Percentiles rank a stretch among this genome's conserved stretches.
These are phyloP conservation scores for Talaromyces verruculosus DNA, from an alignment of 2,329 filamentous ascomycete species.

Conservation along the genomic window DNA sequence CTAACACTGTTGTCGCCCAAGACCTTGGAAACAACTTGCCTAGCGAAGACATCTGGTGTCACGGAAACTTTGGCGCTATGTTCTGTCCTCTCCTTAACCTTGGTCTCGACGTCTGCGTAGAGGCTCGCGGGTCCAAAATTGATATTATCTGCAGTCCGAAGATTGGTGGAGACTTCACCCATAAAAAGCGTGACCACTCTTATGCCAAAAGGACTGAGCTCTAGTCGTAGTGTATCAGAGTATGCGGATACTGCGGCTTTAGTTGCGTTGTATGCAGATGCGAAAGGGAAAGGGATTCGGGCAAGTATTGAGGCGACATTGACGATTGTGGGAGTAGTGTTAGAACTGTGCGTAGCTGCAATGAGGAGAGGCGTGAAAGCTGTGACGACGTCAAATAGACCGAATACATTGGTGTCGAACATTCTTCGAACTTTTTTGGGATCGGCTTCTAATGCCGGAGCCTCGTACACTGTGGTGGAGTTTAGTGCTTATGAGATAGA, in stretches of 20 bases:
- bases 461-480: slow-evolving; percentile 12
- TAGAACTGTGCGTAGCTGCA: background rate
- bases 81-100: slow-evolving; percentile 14
- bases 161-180: slow-evolving; percentile 15
- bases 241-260: slow-evolving; percentile 15
- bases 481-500: background rate
- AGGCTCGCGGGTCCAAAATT: slow-evolving; percentile 4
- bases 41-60: slow-evolving; percentile 7
- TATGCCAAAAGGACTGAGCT: slow-evolving; percentile 10
- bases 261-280: slow-evolving; percentile 15
- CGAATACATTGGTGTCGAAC: slow-evolving; percentile 16
- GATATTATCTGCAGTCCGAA: slow-evolving; percentile 4
- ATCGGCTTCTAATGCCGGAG: slow-evolving; percentile 16
- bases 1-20: background rate
- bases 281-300: slow-evolving; percentile 12
- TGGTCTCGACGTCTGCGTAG: slow-evolving; percentile 6
- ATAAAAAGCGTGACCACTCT: slow-evolving; percentile 12
- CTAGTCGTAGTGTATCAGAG: slow-evolving; percentile 13
- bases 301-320: slow-evolving; percentile 14
- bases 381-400: slow-evolving; percentile 11
- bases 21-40: slow-evolving; percentile 10
- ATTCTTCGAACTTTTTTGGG: slow-evolving; percentile 7
- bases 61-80: slow-evolving; percentile 12
- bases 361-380: slow-evolving; percentile 11
- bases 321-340: slow-evolving; percentile 9